These are phyloP conservation scores for Petunia secreta DNA, from an alignment of 257 asterid genomes.

Conservation along the genomic window DNA sequence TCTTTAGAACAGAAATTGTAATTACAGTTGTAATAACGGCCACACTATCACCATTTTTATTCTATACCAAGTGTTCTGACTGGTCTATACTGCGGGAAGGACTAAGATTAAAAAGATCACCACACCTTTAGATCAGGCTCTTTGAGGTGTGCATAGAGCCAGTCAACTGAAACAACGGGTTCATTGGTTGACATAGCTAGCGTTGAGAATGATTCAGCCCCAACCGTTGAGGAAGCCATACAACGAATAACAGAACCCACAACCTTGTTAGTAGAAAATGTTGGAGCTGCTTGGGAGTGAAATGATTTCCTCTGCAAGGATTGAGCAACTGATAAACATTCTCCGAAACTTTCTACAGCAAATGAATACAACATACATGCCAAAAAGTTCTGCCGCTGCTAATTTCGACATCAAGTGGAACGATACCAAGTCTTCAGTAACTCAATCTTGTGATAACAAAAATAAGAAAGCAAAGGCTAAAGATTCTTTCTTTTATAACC, in stretches of 20 bases:
- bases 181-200: conserved; percentile 56
- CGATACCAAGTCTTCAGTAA: no score
- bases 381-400: neutral
- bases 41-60: conserved; percentile 5
- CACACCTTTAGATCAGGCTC: conserved; percentile 87
- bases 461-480: no score
- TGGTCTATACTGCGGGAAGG: neutral
- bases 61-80: neutral
- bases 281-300: conserved; percentile 35
- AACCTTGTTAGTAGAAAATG: conserved; percentile 41
- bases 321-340: conserved; percentile 18
- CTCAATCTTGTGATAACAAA: no score
- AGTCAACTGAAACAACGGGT: conserved; percentile 96
- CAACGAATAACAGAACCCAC: conserved; percentile 37
- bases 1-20: conserved; percentile 16
- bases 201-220: conserved; percentile 63
- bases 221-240: conserved; percentile 66
- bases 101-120: neutral
- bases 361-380: neutral
- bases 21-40: neutral
- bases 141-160: conserved; percentile 89
- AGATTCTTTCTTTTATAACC: no score
- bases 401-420: neutral
- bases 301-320: conserved; percentile 50
- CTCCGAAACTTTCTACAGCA: neutral